Conservation (phyloP, 225 moss, liverwort and hornwort genomes). For the Lunularia cruciata region DNA sequence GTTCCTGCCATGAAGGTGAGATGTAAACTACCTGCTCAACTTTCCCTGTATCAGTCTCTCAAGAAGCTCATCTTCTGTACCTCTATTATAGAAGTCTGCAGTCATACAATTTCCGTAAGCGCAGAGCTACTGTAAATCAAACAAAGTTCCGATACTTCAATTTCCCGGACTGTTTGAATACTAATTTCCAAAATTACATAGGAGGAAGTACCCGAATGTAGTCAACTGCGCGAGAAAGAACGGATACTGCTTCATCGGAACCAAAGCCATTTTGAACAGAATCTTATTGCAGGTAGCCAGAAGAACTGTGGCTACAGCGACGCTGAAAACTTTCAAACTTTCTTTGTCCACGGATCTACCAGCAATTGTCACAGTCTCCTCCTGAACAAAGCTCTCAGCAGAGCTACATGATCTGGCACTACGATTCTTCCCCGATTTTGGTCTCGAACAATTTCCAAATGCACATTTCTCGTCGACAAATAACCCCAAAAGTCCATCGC, state of each 20-base stretch:
- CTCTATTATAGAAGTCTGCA: too few species aligned
- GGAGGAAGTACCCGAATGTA: constrained; percentile 53
- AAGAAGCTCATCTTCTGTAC: too few species aligned
- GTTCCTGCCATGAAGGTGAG: too few species aligned
- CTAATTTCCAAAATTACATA: too few species aligned
- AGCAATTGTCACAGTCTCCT: constrained; percentile 18
- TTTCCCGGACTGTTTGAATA: too few species aligned
- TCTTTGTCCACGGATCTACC: constrained; percentile 33
- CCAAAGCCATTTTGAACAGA: constrained; percentile 86
- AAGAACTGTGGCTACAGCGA: constrained; percentile 52
- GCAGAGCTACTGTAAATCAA: too few species aligned
- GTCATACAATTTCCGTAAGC: too few species aligned
- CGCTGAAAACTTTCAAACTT: constrained; percentile 54
- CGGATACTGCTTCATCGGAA: constrained; percentile 72
- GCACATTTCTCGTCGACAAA: not conserved
- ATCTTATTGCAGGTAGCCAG: constrained; percentile 72
- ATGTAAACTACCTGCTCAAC: too few species aligned
- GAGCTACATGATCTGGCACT: constrained; percentile 7
- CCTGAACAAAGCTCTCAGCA: constrained; percentile 9
- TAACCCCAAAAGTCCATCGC: constrained; percentile 7
- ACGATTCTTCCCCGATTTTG: not conserved
- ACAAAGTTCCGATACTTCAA: too few species aligned
- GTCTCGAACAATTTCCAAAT: not conserved
- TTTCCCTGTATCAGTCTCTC: too few species aligned
- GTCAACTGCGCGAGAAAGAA: constrained; percentile 87